Conservation (phyloP, 345 rosid genomes). For the Gossypium australe region DNA sequence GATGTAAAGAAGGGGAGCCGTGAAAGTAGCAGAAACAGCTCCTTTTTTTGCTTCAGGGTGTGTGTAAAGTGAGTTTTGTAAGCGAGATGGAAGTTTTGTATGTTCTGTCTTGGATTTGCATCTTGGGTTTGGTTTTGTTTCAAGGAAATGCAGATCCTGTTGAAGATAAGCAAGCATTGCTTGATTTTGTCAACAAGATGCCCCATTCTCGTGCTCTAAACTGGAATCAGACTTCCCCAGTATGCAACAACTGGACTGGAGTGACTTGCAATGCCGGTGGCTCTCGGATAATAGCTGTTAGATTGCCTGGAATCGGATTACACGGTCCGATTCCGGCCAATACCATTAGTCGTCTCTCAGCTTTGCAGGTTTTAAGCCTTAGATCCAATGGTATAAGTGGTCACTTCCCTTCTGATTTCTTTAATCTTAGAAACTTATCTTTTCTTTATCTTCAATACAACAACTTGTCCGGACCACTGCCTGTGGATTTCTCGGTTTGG, state of each 20-base stretch:
- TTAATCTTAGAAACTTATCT: constrained; percentile 53
- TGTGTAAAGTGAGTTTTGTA: neutral
- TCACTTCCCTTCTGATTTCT: constrained; percentile 59
- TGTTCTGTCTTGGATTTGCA: constrained; percentile 33
- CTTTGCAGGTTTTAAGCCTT: constrained; percentile 71
- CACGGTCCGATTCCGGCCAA: constrained; percentile 62
- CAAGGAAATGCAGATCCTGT: constrained; percentile 44
- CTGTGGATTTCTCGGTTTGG: constrained; percentile 49
- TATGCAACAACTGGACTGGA: constrained; percentile 68
- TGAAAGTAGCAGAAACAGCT: constrained; percentile 43
- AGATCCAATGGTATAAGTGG: constrained; percentile 69
- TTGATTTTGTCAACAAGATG: constrained; percentile 44
- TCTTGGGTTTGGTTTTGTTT: constrained; percentile 27
- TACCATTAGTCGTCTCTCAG: constrained; percentile 65
- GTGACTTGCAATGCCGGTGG: constrained; percentile 56
- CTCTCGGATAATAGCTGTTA: constrained; percentile 50
- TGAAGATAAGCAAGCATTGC: constrained; percentile 71
- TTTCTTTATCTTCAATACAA: constrained; percentile 74
- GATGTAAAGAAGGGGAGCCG: neutral
- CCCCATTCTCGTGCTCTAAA: constrained; percentile 47
- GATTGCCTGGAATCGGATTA: constrained; percentile 85
- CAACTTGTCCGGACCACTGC: constrained; percentile 60
- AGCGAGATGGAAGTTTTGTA: constrained; percentile 25
- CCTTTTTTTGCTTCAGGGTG: constrained; percentile 27
- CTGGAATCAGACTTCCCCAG: constrained; percentile 52